Evolutionary conservation across 2,329 filamentous ascomycete species (phyloP).

Genomic region (Trichocomaceae sp.): DNA sequence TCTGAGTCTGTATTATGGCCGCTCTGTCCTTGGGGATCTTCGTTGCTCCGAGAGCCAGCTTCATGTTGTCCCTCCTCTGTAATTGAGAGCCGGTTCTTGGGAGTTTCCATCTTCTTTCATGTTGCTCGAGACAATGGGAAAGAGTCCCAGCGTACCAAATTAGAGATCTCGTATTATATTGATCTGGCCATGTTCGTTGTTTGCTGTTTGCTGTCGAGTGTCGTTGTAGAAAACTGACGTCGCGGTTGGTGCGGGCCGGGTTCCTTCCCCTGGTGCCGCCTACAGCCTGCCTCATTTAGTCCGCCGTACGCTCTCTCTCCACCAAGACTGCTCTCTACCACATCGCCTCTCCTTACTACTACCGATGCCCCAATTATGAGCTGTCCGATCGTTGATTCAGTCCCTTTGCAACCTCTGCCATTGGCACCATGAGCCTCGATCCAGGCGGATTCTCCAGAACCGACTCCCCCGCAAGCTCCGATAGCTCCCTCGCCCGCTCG

Average conservation of each 20-base stretch:
- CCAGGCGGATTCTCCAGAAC: conserved; percentile 36
- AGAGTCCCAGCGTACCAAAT: not conserved
- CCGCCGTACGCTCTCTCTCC: no score
- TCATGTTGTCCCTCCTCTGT: conserved; percentile 12
- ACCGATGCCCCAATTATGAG: conserved; percentile 29
- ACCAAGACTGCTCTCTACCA: no score
- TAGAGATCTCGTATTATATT: not conserved
- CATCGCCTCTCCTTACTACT: not conserved
- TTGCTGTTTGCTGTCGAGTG: not conserved
- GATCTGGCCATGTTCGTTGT: not conserved
- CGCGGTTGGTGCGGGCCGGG: not conserved
- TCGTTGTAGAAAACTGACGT: conserved; percentile 6
- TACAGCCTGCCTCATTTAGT: conserved; percentile 13
- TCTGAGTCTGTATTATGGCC: conserved; percentile 25
- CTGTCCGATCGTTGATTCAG: conserved; percentile 20
- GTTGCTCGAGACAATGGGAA: not conserved
- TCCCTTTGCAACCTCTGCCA: conserved; percentile 21
- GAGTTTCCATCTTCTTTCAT: conserved; percentile 12
- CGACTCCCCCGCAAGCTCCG: conserved; percentile 73
- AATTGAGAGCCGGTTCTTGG: conserved; percentile 12
- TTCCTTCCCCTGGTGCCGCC: no score
- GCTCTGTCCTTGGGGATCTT: conserved; percentile 11
- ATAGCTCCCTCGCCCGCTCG: conserved; percentile 71
- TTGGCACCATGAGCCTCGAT: conserved; percentile 40
- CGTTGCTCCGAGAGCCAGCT: not conserved